Evolutionary conservation across 108 stramenopile genomes (phyloP).

Genomic region (Chaetoceros tenuissimus): DNA sequence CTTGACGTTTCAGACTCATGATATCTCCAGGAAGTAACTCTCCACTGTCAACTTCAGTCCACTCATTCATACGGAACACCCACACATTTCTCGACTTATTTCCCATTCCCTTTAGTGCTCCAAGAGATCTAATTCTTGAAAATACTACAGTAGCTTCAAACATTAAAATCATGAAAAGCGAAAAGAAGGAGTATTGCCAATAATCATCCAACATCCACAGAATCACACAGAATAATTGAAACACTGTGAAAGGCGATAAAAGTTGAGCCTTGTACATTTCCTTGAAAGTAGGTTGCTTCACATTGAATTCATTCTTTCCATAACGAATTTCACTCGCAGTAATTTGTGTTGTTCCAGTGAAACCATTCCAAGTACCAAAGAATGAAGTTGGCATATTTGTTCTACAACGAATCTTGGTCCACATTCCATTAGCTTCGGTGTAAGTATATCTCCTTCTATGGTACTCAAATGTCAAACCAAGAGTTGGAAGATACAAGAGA

Average conservation of each 20-base stretch:
- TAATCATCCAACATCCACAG: conserved; percentile 95
- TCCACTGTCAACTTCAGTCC: conserved; percentile 54
- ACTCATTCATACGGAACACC: conserved; percentile 64
- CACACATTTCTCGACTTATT: conserved; percentile 56
- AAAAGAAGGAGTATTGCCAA: conserved; percentile 90
- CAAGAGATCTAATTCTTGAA: conserved; percentile 59
- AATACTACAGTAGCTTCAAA: conserved; percentile 94
- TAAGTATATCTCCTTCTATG: conserved; percentile 84
- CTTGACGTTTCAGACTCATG: conserved; percentile 66
- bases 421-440: conserved; percentile 30
- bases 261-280: conserved; percentile 93
- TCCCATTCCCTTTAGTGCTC: conserved; percentile 71
- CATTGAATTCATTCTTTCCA: conserved; percentile 83
- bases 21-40: conserved; percentile 94
- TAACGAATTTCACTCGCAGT: conserved; percentile 73
- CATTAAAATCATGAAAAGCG: conserved; percentile 85
- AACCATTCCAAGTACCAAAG: conserved; percentile 67
- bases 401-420: conserved; percentile 85
- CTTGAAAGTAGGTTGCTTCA: conserved; percentile 79
- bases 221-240: conserved; percentile 86
- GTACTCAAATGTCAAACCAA: conserved; percentile 88
- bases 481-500: conserved; percentile 52
- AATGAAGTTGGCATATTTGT: conserved; percentile 63
- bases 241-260: conserved; percentile 87
- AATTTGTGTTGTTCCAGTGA: conserved; percentile 45